Evolutionary conservation across 2,329 filamentous ascomycete species (phyloP).

Genomic region (Stagonosporopsis vannaccii): DNA sequence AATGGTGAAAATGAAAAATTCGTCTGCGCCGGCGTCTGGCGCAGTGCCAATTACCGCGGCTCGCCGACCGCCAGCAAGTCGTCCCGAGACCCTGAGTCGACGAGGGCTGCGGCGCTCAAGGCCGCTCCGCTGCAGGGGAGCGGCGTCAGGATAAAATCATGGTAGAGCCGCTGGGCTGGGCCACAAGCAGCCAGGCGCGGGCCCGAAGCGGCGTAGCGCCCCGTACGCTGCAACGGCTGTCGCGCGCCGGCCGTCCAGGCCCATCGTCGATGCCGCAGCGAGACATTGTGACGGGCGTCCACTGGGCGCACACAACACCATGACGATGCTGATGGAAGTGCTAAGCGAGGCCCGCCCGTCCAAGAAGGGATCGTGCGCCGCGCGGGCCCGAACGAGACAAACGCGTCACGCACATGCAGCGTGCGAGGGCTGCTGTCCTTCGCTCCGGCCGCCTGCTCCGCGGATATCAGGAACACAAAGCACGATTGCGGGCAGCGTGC

Average conservation of each 20-base stretch:
- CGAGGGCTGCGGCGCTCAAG: not conserved
- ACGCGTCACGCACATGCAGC: not conserved
- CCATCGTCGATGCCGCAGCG: slow-evolving; percentile 15
- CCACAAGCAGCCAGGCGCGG: too few species aligned
- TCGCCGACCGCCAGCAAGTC: not conserved
- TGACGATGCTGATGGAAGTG: not conserved
- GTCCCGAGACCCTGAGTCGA: not conserved
- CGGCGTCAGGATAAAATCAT: slow-evolving; percentile 1
- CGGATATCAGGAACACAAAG: slow-evolving; percentile 15
- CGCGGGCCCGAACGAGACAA: not conserved
- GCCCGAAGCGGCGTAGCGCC: not conserved
- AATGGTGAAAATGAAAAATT: not conserved
- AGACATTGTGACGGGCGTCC: slow-evolving; percentile 11
- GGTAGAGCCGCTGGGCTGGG: not conserved
- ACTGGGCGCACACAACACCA: slow-evolving; percentile 12
- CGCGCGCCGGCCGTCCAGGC: slow-evolving; percentile 3
- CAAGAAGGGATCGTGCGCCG: slow-evolving; percentile 16
- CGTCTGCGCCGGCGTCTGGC: not conserved
- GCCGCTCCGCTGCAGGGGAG: not conserved
- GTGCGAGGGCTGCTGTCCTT: not conserved
- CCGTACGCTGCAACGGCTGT: slow-evolving; percentile 1
- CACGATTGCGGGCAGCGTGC: slow-evolving; percentile 5
- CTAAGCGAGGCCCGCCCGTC: slow-evolving; percentile 9
- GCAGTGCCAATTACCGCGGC: slow-evolving; percentile 2
- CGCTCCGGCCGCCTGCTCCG: not conserved